Conservation (phyloP, 495 filamentous ascomycete species). For the Trypethelium eluteriae region DNA sequence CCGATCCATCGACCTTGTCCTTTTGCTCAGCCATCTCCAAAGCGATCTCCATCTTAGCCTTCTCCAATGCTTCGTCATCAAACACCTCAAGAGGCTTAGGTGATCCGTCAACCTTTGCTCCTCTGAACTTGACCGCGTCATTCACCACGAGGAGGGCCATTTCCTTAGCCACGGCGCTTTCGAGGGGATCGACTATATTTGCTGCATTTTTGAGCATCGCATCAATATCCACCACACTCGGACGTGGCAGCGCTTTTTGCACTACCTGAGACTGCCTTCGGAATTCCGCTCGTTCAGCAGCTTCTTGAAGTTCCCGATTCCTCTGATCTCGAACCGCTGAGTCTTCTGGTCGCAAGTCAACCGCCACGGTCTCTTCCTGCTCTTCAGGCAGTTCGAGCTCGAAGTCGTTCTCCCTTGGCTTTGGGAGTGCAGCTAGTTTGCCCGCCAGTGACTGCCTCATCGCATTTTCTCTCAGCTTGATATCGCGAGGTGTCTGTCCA, state of each 20-base stretch:
- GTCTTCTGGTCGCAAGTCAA: slow-evolving; percentile 67
- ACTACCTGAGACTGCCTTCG: slow-evolving; percentile 81
- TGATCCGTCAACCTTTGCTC: slow-evolving; percentile 54
- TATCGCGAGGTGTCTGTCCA: slow-evolving; percentile 69
- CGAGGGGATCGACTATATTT: slow-evolving; percentile 46
- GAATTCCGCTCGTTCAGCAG: slow-evolving; percentile 66
- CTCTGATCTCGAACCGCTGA: slow-evolving; percentile 72
- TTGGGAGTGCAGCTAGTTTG: slow-evolving; percentile 76
- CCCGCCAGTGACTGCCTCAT: slow-evolving; percentile 59
- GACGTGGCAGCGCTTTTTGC: slow-evolving; percentile 74
- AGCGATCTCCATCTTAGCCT: slow-evolving; percentile 68
- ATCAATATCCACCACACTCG: slow-evolving; percentile 62
- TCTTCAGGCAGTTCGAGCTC: slow-evolving; percentile 90
- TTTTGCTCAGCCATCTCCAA: slow-evolving; percentile 57
- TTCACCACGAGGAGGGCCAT: slow-evolving; percentile 69
- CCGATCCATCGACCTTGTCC: slow-evolving; percentile 46
- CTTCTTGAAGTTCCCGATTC: slow-evolving; percentile 58
- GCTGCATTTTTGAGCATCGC: slow-evolving; percentile 55
- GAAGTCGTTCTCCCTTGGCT: slow-evolving; percentile 84
- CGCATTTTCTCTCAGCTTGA: slow-evolving; percentile 64
- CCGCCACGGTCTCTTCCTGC: slow-evolving; percentile 51
- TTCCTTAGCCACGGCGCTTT: slow-evolving; percentile 61
- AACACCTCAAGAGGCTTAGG: slow-evolving; percentile 54
- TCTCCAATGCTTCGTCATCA: slow-evolving; percentile 61
- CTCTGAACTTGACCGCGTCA: slow-evolving; percentile 68